Conservation (phyloP, 164 flowering plant species). For the Stephania yunnanensis region DNA sequence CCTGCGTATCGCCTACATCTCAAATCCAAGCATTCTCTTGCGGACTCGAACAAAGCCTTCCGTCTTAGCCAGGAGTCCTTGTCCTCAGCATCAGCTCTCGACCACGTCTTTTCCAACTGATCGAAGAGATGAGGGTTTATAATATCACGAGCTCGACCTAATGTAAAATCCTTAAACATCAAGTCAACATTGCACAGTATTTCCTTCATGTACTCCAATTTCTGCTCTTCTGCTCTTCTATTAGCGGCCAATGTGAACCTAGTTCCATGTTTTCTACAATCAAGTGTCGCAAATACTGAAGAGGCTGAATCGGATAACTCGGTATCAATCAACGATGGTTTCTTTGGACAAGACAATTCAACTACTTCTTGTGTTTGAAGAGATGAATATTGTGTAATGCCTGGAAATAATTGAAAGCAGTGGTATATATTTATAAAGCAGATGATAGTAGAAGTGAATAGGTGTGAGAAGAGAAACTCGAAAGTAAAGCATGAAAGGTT, state of each 20-base stretch:
- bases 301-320: slow-evolving; percentile 82
- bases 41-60: slow-evolving; percentile 61
- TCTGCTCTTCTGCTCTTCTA: slow-evolving; percentile 27
- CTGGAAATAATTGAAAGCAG: slow-evolving; percentile 30
- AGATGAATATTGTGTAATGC: slow-evolving; percentile 41
- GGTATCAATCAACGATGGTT: slow-evolving; percentile 25
- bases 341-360: slow-evolving; percentile 25
- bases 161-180: slow-evolving; percentile 53
- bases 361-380: slow-evolving; percentile 34
- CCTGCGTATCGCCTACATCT: slow-evolving; percentile 45
- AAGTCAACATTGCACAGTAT: slow-evolving; percentile 39
- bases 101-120: slow-evolving; percentile 41
- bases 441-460: background rate
- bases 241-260: slow-evolving; percentile 3
- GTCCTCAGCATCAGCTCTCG: slow-evolving; percentile 11
- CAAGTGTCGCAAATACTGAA: slow-evolving; percentile 28
- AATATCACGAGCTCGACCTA: slow-evolving; percentile 41
- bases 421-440: background rate
- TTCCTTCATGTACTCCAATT: slow-evolving; percentile 51
- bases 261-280: slow-evolving; percentile 16
- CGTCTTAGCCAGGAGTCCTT: slow-evolving; percentile 28
- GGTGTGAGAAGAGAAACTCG: background rate
- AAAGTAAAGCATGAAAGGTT: background rate
- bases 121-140: slow-evolving; percentile 56
- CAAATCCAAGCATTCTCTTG: slow-evolving; percentile 59